A percentile compares a stretch with the other conserved stretches of the same genome.
phyloP scores from a whole-genome alignment of 2,329 filamentous ascomycete genomes.

The Leptoxyphium fumago region DNA sequence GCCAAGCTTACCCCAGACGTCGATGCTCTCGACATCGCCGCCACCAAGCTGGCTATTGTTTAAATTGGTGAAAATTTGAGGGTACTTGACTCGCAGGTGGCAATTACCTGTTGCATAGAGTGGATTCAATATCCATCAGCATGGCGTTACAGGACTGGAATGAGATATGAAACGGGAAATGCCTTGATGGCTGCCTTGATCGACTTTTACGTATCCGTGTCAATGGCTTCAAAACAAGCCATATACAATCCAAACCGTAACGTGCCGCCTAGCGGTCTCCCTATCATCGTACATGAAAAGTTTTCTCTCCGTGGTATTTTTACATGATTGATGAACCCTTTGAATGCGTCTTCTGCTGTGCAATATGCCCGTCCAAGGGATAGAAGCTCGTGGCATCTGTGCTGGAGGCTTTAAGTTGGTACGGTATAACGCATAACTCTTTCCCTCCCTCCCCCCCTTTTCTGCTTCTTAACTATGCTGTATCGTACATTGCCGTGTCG shows the following conservation, averaged over 20 bases:
- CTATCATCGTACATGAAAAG: conserved; percentile 1
- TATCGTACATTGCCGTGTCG: too few relatives aligned
- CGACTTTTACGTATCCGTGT: neutral
- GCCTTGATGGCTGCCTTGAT: neutral
- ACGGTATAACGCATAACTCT: neutral
- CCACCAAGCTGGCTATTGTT: conserved; percentile 96
- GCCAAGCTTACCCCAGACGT: conserved; percentile 90
- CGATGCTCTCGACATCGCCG: conserved; percentile 96
- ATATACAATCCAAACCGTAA: neutral
- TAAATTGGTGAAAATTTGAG: conserved; percentile 40
- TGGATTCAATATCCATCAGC: neutral
- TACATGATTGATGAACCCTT: neutral
- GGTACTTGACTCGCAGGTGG: conserved; percentile 27
- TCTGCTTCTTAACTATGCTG: too few relatives aligned
- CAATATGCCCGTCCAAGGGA: too few relatives aligned
- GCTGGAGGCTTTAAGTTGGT: neutral
- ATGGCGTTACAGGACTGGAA: neutral
- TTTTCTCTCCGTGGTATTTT: neutral
- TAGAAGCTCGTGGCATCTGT: too few relatives aligned
- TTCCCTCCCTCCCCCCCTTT: too few relatives aligned
- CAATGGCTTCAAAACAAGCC: neutral
- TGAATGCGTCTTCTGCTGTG: too few relatives aligned
- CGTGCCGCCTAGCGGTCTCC: neutral
- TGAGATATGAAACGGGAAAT: too few relatives aligned
- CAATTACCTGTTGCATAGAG: conserved; percentile 6